These are phyloP conservation scores for Sarcodon aspratus DNA, from an alignment of 768 basidiomycete genomes.

Conservation along the genomic window DNA sequence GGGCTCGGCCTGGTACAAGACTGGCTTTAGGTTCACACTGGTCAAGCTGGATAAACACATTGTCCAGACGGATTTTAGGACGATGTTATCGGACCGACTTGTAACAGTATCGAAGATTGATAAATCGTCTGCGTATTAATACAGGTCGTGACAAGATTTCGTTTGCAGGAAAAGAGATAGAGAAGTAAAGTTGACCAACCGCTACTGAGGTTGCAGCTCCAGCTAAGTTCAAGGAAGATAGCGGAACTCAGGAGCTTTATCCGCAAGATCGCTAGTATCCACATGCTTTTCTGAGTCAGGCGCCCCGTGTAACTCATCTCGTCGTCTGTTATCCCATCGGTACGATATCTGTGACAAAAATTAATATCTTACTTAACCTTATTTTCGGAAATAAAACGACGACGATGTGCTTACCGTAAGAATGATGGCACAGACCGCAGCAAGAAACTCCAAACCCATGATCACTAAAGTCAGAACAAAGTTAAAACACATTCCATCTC, in stretches of 20 bases:
- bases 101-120: too few relatives aligned
- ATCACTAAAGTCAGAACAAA: slow-evolving; percentile 21
- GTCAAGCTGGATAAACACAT: too few relatives aligned
- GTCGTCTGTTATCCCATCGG: slow-evolving; percentile 44
- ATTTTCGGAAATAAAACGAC: background rate
- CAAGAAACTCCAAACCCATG: slow-evolving; percentile 43
- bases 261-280: slow-evolving; percentile 54
- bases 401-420: slow-evolving; percentile 29
- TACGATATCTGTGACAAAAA: slow-evolving; percentile 59
- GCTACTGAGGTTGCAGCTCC: too few relatives aligned
- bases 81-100: too few relatives aligned
- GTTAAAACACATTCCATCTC: slow-evolving; percentile 2
- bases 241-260: slow-evolving; percentile 53
- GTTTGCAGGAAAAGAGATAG: too few relatives aligned
- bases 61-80: too few relatives aligned
- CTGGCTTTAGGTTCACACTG: too few relatives aligned
- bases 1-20: too few relatives aligned
- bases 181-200: too few relatives aligned
- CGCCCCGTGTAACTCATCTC: slow-evolving; percentile 42
- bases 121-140: too few relatives aligned
- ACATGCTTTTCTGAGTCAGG: slow-evolving; percentile 35
- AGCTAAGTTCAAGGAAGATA: slow-evolving; percentile 26
- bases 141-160: too few relatives aligned
- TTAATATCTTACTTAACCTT: too few relatives aligned
- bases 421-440: slow-evolving; percentile 37